Percentiles rank a stretch among this genome's conserved stretches.
These are phyloP conservation scores for Saturnispora saitoi DNA, from an alignment of 805 yeast genomes.

Conservation along the genomic window DNA sequence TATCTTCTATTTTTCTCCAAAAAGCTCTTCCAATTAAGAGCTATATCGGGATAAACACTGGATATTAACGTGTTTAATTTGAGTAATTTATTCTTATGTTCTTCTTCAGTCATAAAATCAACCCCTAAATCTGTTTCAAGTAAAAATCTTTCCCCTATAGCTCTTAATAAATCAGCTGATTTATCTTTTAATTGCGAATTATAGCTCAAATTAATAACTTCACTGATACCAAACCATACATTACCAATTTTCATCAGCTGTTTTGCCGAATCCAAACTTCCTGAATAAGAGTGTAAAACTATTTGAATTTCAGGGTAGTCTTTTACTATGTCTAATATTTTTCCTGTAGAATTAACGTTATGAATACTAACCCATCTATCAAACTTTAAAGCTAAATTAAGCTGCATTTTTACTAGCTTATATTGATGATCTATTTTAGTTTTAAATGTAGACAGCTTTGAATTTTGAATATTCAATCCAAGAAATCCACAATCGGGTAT, in stretches of 20 bases:
- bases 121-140: conserved; percentile 46
- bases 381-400: conserved; percentile 41
- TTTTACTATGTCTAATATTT: conserved; percentile 35
- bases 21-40: not conserved
- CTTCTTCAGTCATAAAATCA: conserved; percentile 17
- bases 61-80: not conserved
- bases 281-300: conserved; percentile 79
- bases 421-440: conserved; percentile 64
- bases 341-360: conserved; percentile 74
- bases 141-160: conserved; percentile 29
- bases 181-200: conserved; percentile 3
- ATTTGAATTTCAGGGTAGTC: conserved; percentile 30
- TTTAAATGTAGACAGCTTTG: conserved; percentile 28
- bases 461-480: conserved; percentile 23
- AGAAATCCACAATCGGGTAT: conserved; percentile 53
- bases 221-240: conserved; percentile 27
- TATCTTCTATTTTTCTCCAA: not conserved
- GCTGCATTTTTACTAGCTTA: conserved; percentile 39
- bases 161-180: conserved; percentile 8
- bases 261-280: conserved; percentile 62
- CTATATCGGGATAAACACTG: not conserved
- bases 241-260: conserved; percentile 38
- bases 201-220: conserved; percentile 21
- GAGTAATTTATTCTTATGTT: not conserved
- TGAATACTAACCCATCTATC: conserved; percentile 43